These are phyloP conservation scores for Plasmodium inui DNA, from an alignment of 169 alveolate genomes.

Conservation along the genomic window DNA sequence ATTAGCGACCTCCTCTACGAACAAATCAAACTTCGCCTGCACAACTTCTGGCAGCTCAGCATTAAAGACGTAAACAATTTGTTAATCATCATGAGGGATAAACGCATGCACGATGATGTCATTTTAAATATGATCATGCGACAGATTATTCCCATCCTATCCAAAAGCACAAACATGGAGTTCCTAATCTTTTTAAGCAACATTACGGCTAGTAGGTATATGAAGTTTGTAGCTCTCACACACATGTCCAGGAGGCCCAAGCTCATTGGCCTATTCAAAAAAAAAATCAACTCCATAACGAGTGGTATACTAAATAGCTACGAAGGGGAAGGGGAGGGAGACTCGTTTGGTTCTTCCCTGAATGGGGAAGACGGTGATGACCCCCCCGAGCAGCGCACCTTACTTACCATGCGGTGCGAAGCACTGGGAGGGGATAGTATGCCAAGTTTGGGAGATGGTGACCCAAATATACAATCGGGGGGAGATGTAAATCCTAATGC, in stretches of 20 bases:
- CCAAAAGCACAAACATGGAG: conserved; percentile 41
- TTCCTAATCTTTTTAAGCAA: conserved; percentile 68
- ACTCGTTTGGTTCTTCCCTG: not conserved
- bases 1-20: conserved; percentile 54
- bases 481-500: too few relatives aligned
- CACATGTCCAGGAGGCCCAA: conserved; percentile 68
- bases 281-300: conserved; percentile 66
- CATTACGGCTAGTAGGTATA: conserved; percentile 30
- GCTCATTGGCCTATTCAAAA: conserved; percentile 44
- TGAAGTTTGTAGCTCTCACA: conserved; percentile 48
- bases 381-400: not conserved
- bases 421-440: not conserved
- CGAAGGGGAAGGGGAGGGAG: not conserved
- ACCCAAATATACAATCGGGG: not conserved
- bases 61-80: conserved; percentile 71
- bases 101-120: conserved; percentile 35
- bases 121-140: conserved; percentile 70
- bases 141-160: conserved; percentile 47
- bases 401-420: not conserved
- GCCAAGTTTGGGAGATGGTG: not conserved
- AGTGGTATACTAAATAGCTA: conserved; percentile 13
- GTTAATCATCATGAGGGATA: conserved; percentile 55
- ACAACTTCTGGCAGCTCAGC: conserved; percentile 64
- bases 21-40: conserved; percentile 61
- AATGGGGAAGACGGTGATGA: not conserved